Base-by-base conservation (phyloP, 2,329 filamentous ascomycete genomes). In the Dactylellina drechsleri region DNA sequence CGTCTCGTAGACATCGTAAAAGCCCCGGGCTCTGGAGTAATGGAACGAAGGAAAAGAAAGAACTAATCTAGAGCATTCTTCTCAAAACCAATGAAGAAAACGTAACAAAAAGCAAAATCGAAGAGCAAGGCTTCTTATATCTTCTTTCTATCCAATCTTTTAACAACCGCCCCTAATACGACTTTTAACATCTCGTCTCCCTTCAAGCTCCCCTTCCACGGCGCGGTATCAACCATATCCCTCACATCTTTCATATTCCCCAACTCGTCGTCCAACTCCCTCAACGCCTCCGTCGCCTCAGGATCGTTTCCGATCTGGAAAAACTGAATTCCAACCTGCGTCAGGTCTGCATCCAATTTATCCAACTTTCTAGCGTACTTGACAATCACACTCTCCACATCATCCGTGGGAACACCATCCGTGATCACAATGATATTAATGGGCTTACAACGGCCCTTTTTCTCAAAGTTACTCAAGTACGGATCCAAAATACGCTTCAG, bases 341-440 rank as follows among this genome's bases (percentile, higher is more conserved):
- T 91, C 0, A 89, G 86, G 2, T 90, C 88, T 0, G 92, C 92
- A 7, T 89, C 85, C 6, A 91, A 81, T 60, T 82, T 82, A 79
- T 95, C 90, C 36, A 98, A 86, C 79, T 87, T 89, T 81, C 85
- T 86, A 0, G 93, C 94, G 0, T 87, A 85, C 2, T 83, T 81
- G 47, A 92, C 84, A 56, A 98, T 88, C 26, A 89, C 85, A 6
- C 84, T 85, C 81, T 93, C 91, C 0, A 91, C 88, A 77, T 96
- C 92, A 80, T 97, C 93, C 0, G 86, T 89, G 0, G 95, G 89
- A 47, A 85, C 88, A 4, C 95, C 95, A 81, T 98, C 94, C 0
- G 95, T 98, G 80, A 98, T 91, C 76, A 96, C 90, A 79, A 98
- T 97, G 81, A 98, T 86, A 80, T 97, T 97, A 56, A 97, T 84